Evolutionary conservation across 306 rosid genomes (phyloP), one percentile per base, ranked within the genome.

Genomic region (Casuarina glauca): DNA sequence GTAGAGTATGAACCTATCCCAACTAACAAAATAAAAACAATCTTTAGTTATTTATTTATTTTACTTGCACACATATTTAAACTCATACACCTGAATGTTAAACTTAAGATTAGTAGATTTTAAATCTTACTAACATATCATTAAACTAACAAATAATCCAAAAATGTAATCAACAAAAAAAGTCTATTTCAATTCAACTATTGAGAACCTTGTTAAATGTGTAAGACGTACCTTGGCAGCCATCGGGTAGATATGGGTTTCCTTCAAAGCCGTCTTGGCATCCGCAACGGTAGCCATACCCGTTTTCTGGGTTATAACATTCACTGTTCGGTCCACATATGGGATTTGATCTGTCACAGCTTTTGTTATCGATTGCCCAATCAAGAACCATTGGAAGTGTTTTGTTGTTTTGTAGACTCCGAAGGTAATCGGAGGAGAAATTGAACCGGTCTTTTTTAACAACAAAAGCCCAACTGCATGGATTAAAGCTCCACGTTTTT

Each of bases 181-280:
- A 17, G 17, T 26, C 32, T 26, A 26, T 26, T 26, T 26, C 32
- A 26, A 26, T 26, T 26, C 32, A 26, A 26, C 32, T 0, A 26
- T 26, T 26, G 32, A 26, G 32, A 26, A 26, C 32, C 32, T 26
- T 26, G 32, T 26, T 26, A 26, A 26, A 26, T 26, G 32, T 26
- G 32, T 26, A 26, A 26, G 32, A 26, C 61, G 26, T 71, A 83
- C 86, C 83, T 38, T 70, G 54, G 70, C 86, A 78, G 10, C 86
- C 86, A 26, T 69, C 9, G 1, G 61, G 48, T 16, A 60, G 76
- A 55, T 83, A 78, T 9, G 86, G 80, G 26, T 78, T 78, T 61
- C 86, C 86, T 13, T 53, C 13, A 48, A 57, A 82, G 3, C 86
- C 86, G 4, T 38, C 48, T 62, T 26, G 43, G 67, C 86, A 83